phyloP scores from a whole-genome alignment of 2,329 filamentous ascomycete genomes.

The Calycina herbarum region DNA sequence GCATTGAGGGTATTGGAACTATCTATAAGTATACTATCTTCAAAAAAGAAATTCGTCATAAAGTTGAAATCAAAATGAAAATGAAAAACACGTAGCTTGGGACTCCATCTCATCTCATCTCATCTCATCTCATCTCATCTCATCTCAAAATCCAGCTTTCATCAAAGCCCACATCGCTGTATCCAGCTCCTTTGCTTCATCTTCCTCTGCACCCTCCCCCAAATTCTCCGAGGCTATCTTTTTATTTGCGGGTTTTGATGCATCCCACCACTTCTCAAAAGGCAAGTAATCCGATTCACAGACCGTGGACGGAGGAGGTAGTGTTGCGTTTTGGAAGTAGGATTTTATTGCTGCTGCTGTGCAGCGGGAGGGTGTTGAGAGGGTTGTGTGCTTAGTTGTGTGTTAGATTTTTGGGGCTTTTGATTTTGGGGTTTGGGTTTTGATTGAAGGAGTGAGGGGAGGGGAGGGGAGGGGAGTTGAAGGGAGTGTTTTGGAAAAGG shows the following conservation, averaged over 20 bases:
- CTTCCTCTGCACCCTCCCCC: neutral
- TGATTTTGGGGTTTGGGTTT: too few relatives aligned
- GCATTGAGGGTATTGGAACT: too few relatives aligned
- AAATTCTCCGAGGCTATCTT: too few relatives aligned
- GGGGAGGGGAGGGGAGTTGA: too few relatives aligned
- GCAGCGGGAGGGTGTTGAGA: constrained; percentile 40
- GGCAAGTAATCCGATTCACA: constrained; percentile 49
- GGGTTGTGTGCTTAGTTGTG: constrained; percentile 47
- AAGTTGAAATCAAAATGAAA: too few relatives aligned
- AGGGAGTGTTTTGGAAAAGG: too few relatives aligned
- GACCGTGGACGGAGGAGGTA: constrained; percentile 46
- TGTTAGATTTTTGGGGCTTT: neutral
- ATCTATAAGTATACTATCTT: too few relatives aligned
- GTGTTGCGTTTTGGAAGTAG: constrained; percentile 44
- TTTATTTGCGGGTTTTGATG: neutral
- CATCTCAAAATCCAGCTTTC: neutral
- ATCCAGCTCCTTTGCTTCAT: neutral
- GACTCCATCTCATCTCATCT: too few relatives aligned
- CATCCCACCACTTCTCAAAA: constrained; percentile 36
- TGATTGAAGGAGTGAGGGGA: neutral
- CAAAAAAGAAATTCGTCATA: too few relatives aligned
- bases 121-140: neutral
- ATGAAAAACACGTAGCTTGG: too few relatives aligned
- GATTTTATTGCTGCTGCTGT: constrained; percentile 35
- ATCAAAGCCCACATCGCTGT: neutral